Conservation (phyloP, 768 basidiomycete species). For the Suillus sp. region DNA sequence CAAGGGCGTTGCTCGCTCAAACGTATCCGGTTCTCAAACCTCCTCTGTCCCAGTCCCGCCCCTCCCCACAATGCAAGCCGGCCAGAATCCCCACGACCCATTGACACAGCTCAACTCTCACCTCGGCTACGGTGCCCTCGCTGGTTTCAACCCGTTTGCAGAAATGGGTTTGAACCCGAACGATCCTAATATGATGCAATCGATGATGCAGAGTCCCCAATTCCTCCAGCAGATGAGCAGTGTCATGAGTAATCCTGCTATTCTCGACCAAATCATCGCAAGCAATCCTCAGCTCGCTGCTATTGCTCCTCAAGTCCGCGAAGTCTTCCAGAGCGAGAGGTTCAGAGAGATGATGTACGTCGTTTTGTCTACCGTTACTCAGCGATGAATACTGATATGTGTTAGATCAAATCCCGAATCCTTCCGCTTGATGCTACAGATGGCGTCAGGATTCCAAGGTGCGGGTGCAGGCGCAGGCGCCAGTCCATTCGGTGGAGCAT, state of each 20-base stretch:
- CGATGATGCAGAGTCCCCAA: constrained; percentile 82
- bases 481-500: constrained; percentile 18
- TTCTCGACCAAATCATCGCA: constrained; percentile 85
- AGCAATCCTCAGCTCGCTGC: constrained; percentile 74
- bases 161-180: constrained; percentile 89
- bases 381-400: not conserved
- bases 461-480: constrained; percentile 30
- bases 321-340: constrained; percentile 73
- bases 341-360: constrained; percentile 77
- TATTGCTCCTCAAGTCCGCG: constrained; percentile 81
- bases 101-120: constrained; percentile 82
- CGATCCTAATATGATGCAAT: constrained; percentile 92
- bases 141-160: constrained; percentile 89
- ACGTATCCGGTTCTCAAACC: constrained; percentile 39
- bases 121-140: constrained; percentile 76
- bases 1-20: constrained; percentile 68
- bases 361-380: not conserved
- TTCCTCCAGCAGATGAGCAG: constrained; percentile 87
- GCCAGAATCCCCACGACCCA: constrained; percentile 86
- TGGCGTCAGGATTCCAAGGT: constrained; percentile 58
- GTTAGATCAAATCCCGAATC: constrained; percentile 73
- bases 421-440: constrained; percentile 74
- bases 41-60: constrained; percentile 51
- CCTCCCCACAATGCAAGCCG: constrained; percentile 86
- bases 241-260: constrained; percentile 85